phyloP scores from a whole-genome alignment of 345 rosid species.

The Citropsis articulata region DNA sequence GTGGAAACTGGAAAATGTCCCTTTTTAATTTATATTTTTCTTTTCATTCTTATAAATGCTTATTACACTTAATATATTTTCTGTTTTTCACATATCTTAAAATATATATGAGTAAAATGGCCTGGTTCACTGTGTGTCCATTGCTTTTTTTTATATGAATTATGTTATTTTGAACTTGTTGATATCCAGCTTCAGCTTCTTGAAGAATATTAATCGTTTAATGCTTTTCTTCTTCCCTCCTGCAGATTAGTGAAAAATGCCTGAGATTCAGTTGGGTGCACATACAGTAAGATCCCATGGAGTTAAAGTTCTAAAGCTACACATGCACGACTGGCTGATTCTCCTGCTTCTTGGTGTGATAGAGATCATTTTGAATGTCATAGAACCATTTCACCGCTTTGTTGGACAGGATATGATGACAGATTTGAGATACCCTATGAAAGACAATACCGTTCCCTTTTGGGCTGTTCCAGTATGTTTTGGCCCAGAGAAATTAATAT shows the following conservation, averaged over 20 bases:
- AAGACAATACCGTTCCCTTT: constrained; percentile 69
- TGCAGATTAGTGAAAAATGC: constrained; percentile 44
- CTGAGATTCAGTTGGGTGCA: constrained; percentile 68
- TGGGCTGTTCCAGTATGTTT: constrained; percentile 88
- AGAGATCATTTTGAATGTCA: constrained; percentile 53
- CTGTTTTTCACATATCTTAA: background rate
- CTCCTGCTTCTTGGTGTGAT: constrained; percentile 61
- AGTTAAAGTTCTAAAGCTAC: constrained; percentile 58
- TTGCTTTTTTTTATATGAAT: background rate
- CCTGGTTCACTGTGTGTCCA: background rate
- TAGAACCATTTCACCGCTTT: constrained; percentile 91
- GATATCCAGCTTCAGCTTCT: background rate
- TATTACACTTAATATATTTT: background rate
- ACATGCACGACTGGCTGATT: constrained; percentile 91
- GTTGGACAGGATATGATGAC: constrained; percentile 79
- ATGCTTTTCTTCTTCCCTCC: background rate
- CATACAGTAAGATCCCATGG: constrained; percentile 83
- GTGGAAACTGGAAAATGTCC: no score
- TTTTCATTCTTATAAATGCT: background rate
- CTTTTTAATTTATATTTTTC: background rate
- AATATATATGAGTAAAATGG: background rate
- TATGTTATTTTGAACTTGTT: background rate
- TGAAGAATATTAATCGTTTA: background rate
- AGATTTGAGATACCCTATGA: constrained; percentile 74
- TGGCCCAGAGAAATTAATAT: constrained; percentile 6